Conservation (phyloP, 495 filamentous ascomycete species). For the Penicillium paxilli region DNA sequence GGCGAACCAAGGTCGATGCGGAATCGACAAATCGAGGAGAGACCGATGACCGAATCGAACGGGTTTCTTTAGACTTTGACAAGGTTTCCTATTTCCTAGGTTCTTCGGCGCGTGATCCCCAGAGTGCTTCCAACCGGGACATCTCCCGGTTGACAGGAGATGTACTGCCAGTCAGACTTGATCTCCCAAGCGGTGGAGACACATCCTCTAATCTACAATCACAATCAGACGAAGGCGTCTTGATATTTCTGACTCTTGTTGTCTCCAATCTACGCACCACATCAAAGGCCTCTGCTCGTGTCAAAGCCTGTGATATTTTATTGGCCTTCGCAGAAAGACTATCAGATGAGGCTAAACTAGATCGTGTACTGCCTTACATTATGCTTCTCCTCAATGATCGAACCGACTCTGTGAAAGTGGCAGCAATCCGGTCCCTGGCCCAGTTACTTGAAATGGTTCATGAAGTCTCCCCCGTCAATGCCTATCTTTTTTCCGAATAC, state of each 20-base stretch:
- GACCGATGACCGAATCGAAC: slow-evolving; percentile 89
- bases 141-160: slow-evolving; percentile 33
- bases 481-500: slow-evolving; percentile 93
- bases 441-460: slow-evolving; percentile 85
- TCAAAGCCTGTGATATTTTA: slow-evolving; percentile 90
- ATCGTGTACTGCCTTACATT: slow-evolving; percentile 88
- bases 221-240: slow-evolving; percentile 76
- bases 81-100: slow-evolving; percentile 94
- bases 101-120: slow-evolving; percentile 15
- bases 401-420: slow-evolving; percentile 76
- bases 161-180: slow-evolving; percentile 76
- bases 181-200: slow-evolving; percentile 82
- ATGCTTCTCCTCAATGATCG: slow-evolving; percentile 79
- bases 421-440: slow-evolving; percentile 80
- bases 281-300: slow-evolving; percentile 77
- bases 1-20: slow-evolving; percentile 62
- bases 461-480: slow-evolving; percentile 90
- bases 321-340: slow-evolving; percentile 88
- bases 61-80: slow-evolving; percentile 92
- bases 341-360: slow-evolving; percentile 95
- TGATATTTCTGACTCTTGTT: slow-evolving; percentile 87
- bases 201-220: slow-evolving; percentile 39
- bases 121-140: slow-evolving; percentile 21
- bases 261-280: slow-evolving; percentile 88
- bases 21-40: slow-evolving; percentile 70